Percentiles rank a stretch among this genome's conserved stretches.
phyloP scores from a whole-genome alignment of 768 basidiomycete species.

The button mushroom (Agaricus bisporus) region DNA sequence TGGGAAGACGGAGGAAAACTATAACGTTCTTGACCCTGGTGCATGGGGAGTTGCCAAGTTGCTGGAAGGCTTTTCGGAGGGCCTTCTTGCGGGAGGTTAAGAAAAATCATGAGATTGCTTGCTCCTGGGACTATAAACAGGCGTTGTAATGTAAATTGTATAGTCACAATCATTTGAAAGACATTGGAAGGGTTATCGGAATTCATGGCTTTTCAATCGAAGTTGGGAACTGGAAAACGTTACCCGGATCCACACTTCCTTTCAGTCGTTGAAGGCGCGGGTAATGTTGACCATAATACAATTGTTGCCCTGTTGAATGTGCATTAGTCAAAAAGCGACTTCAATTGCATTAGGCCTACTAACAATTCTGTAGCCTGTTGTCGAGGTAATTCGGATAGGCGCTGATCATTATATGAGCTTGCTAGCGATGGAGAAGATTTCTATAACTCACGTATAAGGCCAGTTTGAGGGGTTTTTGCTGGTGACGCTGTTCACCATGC shows the following conservation, averaged over 20 bases:
- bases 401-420: neutral
- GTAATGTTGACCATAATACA: constrained; percentile 6
- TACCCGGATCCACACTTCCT: neutral
- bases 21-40: constrained; percentile 40
- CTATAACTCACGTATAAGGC: constrained; percentile 1
- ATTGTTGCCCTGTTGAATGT: neutral
- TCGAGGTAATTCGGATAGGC: constrained; percentile 9
- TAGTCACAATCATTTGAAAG: no score
- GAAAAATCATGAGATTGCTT: no score
- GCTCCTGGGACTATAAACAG: no score
- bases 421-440: neutral
- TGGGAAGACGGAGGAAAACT: neutral
- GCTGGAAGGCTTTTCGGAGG: constrained; percentile 29
- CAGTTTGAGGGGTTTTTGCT: constrained; percentile 1
- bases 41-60: constrained; percentile 45
- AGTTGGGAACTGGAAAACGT: constrained; percentile 3
- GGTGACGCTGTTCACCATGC: constrained; percentile 20
- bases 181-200: no score
- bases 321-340: neutral
- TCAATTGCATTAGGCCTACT: neutral
- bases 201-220: neutral
- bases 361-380: constrained; percentile 2
- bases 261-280: constrained; percentile 3
- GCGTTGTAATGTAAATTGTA: no score
- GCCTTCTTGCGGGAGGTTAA: neutral